These are phyloP conservation scores for Penstemon newberryi DNA, from an alignment of 257 asterid species.

Conservation along the genomic window DNA sequence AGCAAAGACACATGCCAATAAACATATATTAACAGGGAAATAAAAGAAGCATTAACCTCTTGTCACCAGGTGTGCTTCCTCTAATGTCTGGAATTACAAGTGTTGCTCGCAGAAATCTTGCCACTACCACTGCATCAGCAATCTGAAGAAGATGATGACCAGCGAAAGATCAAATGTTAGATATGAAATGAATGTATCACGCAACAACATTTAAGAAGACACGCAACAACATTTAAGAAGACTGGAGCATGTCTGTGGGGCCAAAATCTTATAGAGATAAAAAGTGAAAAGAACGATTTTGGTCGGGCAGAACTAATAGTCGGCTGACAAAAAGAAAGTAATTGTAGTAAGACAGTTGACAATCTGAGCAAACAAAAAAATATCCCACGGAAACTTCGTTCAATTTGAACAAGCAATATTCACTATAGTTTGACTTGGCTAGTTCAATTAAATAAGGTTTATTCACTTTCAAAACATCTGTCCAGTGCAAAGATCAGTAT, in stretches of 20 bases:
- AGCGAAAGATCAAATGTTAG: conserved; percentile 8
- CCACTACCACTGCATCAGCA: conserved; percentile 93
- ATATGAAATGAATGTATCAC: neutral
- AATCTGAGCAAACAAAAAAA: no score
- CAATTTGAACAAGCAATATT: neutral
- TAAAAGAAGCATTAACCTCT: conserved; percentile 44
- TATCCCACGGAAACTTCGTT: neutral
- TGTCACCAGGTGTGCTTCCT: conserved; percentile 83
- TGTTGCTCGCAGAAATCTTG: conserved; percentile 82
- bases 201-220: neutral
- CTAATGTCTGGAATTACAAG: conserved; percentile 92
- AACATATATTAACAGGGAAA: neutral
- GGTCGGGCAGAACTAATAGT: neutral
- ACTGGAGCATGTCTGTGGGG: neutral
- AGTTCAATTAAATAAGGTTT: neutral
- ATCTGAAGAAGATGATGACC: conserved; percentile 49
- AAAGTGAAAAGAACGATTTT: neutral
- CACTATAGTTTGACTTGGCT: neutral
- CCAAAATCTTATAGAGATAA: neutral
- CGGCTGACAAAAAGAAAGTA: no score
- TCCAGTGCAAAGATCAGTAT: neutral
- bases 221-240: neutral
- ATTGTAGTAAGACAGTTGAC: no score
- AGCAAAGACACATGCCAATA: neutral
- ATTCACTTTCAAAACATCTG: neutral